phyloP scores from a whole-genome alignment of 768 basidiomycete species.

The Hydnomerulius pinastri region DNA sequence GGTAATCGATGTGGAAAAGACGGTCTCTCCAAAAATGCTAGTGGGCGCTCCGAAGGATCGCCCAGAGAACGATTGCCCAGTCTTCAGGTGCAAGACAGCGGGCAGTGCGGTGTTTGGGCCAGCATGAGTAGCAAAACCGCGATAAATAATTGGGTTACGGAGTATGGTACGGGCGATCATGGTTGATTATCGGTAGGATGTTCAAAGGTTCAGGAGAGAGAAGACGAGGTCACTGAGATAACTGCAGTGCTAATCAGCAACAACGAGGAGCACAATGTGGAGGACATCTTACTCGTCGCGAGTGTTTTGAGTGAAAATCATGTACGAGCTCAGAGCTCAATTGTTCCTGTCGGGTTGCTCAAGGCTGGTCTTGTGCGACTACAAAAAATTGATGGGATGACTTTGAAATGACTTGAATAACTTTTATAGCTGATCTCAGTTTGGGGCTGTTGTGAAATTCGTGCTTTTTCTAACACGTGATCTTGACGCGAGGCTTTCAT shows the following conservation, averaged over 20 bases:
- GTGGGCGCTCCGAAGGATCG: conserved; percentile 86
- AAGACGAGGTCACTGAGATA: conserved; percentile 92
- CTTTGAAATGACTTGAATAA: neutral
- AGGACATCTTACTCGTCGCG: conserved; percentile 73
- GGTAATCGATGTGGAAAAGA: conserved; percentile 98
- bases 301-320: conserved; percentile 86
- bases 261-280: neutral
- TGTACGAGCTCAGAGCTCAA: conserved; percentile 45
- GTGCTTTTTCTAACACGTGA: conserved; percentile 1
- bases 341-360: neutral
- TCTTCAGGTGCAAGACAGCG: conserved; percentile 88
- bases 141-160: conserved; percentile 49
- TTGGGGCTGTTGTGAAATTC: conserved; percentile 19
- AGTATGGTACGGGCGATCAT: conserved; percentile 63
- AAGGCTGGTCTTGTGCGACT: neutral
- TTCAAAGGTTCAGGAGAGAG: conserved; percentile 54
- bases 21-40: conserved; percentile 94
- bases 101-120: conserved; percentile 53
- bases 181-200: conserved; percentile 32
- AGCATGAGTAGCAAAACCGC: conserved; percentile 70
- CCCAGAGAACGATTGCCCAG: conserved; percentile 90
- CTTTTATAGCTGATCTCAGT: conserved; percentile 14
- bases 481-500: conserved; percentile 1
- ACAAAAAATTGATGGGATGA: neutral
- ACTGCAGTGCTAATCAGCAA: conserved; percentile 44